Percentiles rank a stretch among this genome's conserved stretches.
These are phyloP conservation scores for Paramecium caudatum DNA, from an alignment of 73 alveolate genomes.

Conservation along the genomic window DNA sequence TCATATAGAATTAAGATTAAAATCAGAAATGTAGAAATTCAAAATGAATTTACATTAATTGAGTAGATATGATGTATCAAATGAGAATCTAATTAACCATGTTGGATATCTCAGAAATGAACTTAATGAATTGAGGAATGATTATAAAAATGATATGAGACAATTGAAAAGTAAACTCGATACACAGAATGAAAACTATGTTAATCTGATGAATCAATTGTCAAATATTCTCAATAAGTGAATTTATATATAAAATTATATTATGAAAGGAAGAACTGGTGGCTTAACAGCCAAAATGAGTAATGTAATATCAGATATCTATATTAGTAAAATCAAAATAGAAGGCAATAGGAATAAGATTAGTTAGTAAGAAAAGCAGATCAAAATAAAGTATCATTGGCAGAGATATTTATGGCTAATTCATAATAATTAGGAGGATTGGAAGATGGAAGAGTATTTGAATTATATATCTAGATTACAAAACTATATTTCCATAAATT, in stretches of 20 bases:
- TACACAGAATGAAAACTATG: too few relatives aligned
- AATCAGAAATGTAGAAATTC: not conserved
- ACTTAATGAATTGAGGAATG: constrained; percentile 4
- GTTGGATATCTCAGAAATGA: not conserved
- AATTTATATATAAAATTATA: too few relatives aligned
- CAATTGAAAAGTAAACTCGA: not conserved
- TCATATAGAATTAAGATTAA: not conserved
- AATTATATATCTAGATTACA: not conserved
- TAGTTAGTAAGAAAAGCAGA: constrained; percentile 19
- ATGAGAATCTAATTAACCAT: not conserved
- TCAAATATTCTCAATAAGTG: too few relatives aligned
- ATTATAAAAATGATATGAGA: not conserved
- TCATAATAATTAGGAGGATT: constrained; percentile 54
- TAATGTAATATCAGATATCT: not conserved
- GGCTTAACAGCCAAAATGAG: constrained; percentile 54
- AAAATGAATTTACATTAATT: not conserved
- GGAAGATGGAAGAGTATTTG: constrained; percentile 61
- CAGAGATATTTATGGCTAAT: constrained; percentile 24
- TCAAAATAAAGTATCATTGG: constrained; percentile 24
- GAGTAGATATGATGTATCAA: not conserved
- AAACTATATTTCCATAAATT: constrained; percentile 46
- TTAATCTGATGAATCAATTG: too few relatives aligned
- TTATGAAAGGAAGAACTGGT: constrained; percentile 57
- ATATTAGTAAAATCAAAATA: not conserved
- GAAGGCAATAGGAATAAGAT: constrained; percentile 53